These are phyloP conservation scores for Globisporangium recalcitrans DNA, from an alignment of 352 stramenopile species.

Conservation along the genomic window DNA sequence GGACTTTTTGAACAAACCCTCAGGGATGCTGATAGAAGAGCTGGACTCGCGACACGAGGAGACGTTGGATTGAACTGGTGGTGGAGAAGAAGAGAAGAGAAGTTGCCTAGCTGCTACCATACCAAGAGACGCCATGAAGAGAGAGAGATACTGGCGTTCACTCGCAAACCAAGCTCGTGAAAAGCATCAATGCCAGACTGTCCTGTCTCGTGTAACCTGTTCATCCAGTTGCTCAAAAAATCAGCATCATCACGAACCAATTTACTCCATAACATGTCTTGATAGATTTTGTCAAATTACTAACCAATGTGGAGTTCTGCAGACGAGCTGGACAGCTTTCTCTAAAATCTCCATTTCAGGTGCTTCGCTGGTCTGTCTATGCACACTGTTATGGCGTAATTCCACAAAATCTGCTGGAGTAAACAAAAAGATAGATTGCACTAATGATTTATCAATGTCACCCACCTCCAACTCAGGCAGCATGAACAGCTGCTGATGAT, in stretches of 20 bases:
- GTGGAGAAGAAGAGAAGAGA: neutral
- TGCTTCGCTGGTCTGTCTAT: neutral
- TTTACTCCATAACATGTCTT: neutral
- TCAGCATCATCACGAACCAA: neutral
- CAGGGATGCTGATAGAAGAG: conserved; percentile 6
- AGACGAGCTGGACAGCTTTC: no score
- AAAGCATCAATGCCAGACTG: neutral
- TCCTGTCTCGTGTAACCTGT: neutral
- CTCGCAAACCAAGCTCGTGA: neutral
- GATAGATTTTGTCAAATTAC: neutral
- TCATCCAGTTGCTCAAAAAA: neutral
- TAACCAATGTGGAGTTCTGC: neutral
- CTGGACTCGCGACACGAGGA: neutral
- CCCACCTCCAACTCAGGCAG: neutral
- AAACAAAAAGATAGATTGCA: neutral
- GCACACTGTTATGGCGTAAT: neutral
- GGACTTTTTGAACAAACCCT: conserved; percentile 9
- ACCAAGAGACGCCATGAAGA: no score
- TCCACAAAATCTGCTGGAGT: neutral
- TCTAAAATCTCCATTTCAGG: neutral
- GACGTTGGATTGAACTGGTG: neutral
- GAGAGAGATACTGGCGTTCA: neutral
- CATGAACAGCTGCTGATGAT: neutral
- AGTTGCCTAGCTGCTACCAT: no score
- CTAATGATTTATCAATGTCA: neutral